Evolutionary conservation across 2,329 filamentous ascomycete species (phyloP).

Genomic region (Penicillium sp.): DNA sequence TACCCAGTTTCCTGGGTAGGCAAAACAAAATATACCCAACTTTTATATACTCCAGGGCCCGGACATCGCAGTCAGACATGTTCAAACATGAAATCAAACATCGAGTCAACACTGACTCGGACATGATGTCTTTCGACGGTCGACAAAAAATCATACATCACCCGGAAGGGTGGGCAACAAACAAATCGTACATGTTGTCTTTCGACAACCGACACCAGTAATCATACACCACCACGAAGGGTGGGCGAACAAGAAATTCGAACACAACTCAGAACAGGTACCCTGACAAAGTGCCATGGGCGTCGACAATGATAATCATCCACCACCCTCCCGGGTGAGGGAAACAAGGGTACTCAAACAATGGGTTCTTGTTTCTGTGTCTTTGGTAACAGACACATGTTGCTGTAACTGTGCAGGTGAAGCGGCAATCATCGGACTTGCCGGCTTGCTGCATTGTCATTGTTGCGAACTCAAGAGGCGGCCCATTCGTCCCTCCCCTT

Average conservation of each 20-base stretch:
- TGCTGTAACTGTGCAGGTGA: background rate
- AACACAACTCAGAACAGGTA: background rate
- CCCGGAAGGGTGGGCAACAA: background rate
- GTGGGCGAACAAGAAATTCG: background rate
- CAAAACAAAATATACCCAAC: background rate
- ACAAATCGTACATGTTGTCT: background rate
- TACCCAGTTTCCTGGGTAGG: background rate
- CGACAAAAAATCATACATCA: background rate
- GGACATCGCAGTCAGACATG: background rate
- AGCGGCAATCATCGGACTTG: slow-evolving; percentile 1
- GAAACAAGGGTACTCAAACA: background rate
- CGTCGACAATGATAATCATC: background rate
- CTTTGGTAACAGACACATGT: background rate
- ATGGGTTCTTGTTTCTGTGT: background rate
- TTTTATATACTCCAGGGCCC: background rate
- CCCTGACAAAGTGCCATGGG: background rate
- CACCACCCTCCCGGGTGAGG: background rate
- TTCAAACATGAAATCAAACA: background rate
- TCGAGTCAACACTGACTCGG: background rate
- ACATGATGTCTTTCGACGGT: background rate
- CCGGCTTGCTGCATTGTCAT: slow-evolving; percentile 1
- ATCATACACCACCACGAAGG: background rate
- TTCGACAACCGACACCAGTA: background rate
- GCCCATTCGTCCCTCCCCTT: slow-evolving; percentile 3
- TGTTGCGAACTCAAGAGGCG: background rate